Base-by-base conservation (phyloP, 441 rosid species). In the Gossypium gossypioides region DNA sequence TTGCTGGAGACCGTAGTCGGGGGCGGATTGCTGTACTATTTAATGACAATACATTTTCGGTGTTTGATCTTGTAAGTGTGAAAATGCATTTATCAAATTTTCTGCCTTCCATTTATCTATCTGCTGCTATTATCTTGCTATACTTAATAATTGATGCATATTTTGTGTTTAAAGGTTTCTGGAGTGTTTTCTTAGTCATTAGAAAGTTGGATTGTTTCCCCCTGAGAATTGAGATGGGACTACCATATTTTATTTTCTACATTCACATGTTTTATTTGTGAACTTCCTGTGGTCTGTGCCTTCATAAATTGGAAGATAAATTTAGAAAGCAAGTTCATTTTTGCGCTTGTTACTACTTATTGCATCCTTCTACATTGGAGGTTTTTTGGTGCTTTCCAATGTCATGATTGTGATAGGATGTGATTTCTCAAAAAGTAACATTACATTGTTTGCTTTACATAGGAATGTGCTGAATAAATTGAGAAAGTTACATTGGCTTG, bases 1-100 rank as follows among this genome's bases (percentile, higher is more conserved):
- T 95, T 80, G 82, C 86, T 79, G 97, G 99, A 76, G 99, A 95
- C 73, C 88, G 84, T 65, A 92, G 94, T 83, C 89, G 97, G 82
- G 97, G 97, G 77, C 94, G 97, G 69, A 81, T 95, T 79, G 99
- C 93, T 73, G 97, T 95, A 77, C 93, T 95, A 68, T 95, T 95
- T 80, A 84, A 89, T 82, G 99, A 95, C 78, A 92, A 95, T 78
- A 91, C 97, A 13, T 92, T 92, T 83, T 91, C 97, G 73, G 91
- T 95, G 68, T 94, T 84, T 79, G 97, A 92, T 79, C 97, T 94
- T 77, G 99, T 94, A 86, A 88, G 94, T 75, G 58, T 72, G 77
- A 69, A 42, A 64, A 62, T 78, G 61, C 73, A 58, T 70, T 19
- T 57, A 18, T 3, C n/a, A 56, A 8, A n/a, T 56, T 22, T 32